Evolutionary conservation across 345 rosid species (phyloP).

Genomic region (Garcia nutans): DNA sequence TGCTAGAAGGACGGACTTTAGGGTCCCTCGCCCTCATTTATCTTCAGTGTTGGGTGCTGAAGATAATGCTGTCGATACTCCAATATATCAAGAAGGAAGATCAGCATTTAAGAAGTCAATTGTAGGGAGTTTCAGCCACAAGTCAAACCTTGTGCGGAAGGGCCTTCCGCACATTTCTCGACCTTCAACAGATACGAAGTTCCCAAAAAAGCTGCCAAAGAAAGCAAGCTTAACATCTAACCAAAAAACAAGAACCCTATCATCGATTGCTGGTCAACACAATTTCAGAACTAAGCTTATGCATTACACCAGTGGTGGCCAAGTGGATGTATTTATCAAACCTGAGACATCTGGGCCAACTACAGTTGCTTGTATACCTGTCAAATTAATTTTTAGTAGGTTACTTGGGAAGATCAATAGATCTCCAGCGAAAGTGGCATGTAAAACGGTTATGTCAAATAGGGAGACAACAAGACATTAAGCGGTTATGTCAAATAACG

Average conservation of each 20-base stretch:
- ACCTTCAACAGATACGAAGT: slow-evolving; percentile 48
- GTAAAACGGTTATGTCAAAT: slow-evolving; percentile 34
- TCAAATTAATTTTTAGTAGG: slow-evolving; percentile 91
- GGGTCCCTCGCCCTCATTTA: slow-evolving; percentile 69
- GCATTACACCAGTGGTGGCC: slow-evolving; percentile 27
- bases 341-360: slow-evolving; percentile 66
- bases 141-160: slow-evolving; percentile 47
- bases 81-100: slow-evolving; percentile 46
- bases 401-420: slow-evolving; percentile 98
- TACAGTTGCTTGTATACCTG: slow-evolving; percentile 96
- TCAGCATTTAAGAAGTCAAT: slow-evolving; percentile 34
- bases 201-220: slow-evolving; percentile 48
- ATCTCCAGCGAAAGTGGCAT: slow-evolving; percentile 68
- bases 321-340: slow-evolving; percentile 60
- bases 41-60: slow-evolving; percentile 46
- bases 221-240: slow-evolving; percentile 55
- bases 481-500: slow-evolving; percentile 33
- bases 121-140: slow-evolving; percentile 37
- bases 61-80: slow-evolving; percentile 36
- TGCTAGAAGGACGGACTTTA: slow-evolving; percentile 75
- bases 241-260: slow-evolving; percentile 83
- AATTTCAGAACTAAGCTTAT: slow-evolving; percentile 34
- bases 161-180: slow-evolving; percentile 36
- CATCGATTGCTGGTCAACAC: slow-evolving; percentile 69
- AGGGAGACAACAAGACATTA: slow-evolving; percentile 34